Evolutionary conservation across 2,329 filamentous ascomycete species (phyloP).

Genomic region (Epichloe sibirici): DNA sequence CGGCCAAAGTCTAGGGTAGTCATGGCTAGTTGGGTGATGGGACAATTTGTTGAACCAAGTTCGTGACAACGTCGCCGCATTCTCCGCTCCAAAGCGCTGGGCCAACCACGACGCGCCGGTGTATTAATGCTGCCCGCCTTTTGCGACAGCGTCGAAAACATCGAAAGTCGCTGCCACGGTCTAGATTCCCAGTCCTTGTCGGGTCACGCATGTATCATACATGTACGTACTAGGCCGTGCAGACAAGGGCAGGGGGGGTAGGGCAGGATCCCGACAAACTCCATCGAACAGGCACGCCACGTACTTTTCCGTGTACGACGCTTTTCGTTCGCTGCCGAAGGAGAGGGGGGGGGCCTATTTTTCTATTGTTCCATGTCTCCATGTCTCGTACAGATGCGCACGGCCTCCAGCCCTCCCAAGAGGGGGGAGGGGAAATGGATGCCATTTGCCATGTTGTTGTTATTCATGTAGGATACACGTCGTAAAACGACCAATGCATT

Average conservation of each 20-base stretch:
- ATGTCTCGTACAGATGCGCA: too few relatives aligned
- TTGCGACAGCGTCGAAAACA: too few relatives aligned
- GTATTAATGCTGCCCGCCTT: too few relatives aligned
- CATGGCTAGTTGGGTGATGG: background rate
- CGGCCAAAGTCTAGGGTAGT: background rate
- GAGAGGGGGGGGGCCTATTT: background rate
- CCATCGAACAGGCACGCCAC: background rate
- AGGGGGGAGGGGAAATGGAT: background rate
- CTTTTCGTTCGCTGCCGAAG: background rate
- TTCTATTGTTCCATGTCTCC: background rate
- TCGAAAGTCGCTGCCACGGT: background rate
- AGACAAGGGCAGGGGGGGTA: background rate
- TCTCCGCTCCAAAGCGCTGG: too few relatives aligned
- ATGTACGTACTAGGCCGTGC: too few relatives aligned
- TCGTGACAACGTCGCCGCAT: background rate
- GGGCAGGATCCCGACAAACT: background rate
- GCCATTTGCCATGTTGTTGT: background rate
- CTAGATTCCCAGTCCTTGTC: background rate
- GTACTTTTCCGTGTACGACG: background rate
- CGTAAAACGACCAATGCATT: background rate
- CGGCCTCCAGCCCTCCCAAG: too few relatives aligned
- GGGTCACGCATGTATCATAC: background rate
- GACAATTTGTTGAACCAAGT: background rate
- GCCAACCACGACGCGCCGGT: too few relatives aligned
- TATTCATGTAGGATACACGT: background rate